These are phyloP conservation scores for Candida parachauliodes DNA, from an alignment of 805 yeast genomes.

Conservation along the genomic window DNA sequence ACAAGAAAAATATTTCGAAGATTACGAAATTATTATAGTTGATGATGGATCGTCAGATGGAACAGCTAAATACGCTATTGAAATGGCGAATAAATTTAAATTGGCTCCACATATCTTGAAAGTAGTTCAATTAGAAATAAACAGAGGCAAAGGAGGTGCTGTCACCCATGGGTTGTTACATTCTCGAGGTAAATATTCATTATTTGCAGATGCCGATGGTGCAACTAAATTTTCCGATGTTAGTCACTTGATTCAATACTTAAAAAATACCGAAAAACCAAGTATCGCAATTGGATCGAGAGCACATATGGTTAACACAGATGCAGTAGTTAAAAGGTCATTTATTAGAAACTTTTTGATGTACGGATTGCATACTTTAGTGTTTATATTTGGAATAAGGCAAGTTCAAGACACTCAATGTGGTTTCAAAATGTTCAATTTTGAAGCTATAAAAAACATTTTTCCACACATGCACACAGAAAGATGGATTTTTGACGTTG, in stretches of 20 bases:
- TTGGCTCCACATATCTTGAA: constrained; percentile 59
- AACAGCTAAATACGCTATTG: constrained; percentile 68
- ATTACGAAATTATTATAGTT: constrained; percentile 77
- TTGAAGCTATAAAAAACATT: constrained; percentile 56
- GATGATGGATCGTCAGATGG: constrained; percentile 91
- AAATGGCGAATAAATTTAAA: constrained; percentile 48
- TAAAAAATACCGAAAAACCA: constrained; percentile 33
- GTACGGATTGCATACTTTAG: constrained; percentile 87
- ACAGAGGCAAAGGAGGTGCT: constrained; percentile 89
- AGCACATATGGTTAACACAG: constrained; percentile 94
- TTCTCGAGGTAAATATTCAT: constrained; percentile 64
- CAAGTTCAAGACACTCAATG: constrained; percentile 92
- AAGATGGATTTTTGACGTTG: constrained; percentile 98
- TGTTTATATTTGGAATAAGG: constrained; percentile 84
- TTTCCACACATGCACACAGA: constrained; percentile 94
- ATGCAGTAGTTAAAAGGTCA: constrained; percentile 93
- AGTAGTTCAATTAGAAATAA: constrained; percentile 64
- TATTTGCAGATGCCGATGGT: constrained; percentile 98
- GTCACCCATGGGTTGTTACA: constrained; percentile 88
- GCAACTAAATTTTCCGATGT: constrained; percentile 82
- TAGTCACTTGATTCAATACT: constrained; percentile 42
- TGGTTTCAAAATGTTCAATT: constrained; percentile 90
- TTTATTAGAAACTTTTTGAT: constrained; percentile 84
- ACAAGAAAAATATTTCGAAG: constrained; percentile 24
- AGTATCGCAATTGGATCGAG: constrained; percentile 87